These are phyloP conservation scores for Nannochloris sp. DNA, from an alignment of 139 green algal genomes.

Conservation along the genomic window DNA sequence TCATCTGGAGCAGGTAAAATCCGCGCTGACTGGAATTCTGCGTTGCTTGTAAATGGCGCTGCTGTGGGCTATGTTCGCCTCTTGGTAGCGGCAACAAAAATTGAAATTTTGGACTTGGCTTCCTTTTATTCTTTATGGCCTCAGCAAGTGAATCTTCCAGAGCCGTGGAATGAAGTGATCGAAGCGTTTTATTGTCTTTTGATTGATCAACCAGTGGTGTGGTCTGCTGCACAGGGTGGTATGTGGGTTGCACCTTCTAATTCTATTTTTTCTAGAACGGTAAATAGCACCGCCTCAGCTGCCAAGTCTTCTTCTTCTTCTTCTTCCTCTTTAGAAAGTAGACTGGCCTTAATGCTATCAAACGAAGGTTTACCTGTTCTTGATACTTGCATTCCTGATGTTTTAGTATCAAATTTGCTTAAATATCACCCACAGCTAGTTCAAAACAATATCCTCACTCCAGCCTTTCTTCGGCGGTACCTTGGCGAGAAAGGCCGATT, in stretches of 20 bases:
- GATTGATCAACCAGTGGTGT: neutral
- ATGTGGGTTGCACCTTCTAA: conserved; percentile 10
- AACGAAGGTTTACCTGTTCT: neutral
- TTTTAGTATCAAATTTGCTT: neutral
- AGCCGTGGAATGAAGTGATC: neutral
- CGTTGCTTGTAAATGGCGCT: conserved; percentile 36
- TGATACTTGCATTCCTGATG: neutral
- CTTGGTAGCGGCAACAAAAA: conserved; percentile 23
- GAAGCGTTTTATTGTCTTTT: neutral
- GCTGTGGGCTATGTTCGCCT: conserved; percentile 41
- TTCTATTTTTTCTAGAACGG: too few species aligned
- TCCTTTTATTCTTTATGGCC: neutral
- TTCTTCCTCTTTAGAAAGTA: neutral
- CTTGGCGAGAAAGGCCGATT: neutral
- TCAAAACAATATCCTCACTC: neutral
- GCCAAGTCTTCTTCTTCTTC: neutral
- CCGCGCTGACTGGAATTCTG: conserved; percentile 49
- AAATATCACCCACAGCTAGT: neutral
- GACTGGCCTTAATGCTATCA: neutral
- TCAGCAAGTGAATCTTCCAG: neutral
- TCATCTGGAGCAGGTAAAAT: conserved; percentile 42
- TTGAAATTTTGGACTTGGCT: neutral
- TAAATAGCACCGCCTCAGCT: too few species aligned
- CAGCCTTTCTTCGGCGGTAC: neutral
- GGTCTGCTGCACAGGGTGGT: neutral